Base-by-base conservation (phyloP, 2,329 filamentous ascomycete genomes). In the Orbilia ellipsospora region DNA sequence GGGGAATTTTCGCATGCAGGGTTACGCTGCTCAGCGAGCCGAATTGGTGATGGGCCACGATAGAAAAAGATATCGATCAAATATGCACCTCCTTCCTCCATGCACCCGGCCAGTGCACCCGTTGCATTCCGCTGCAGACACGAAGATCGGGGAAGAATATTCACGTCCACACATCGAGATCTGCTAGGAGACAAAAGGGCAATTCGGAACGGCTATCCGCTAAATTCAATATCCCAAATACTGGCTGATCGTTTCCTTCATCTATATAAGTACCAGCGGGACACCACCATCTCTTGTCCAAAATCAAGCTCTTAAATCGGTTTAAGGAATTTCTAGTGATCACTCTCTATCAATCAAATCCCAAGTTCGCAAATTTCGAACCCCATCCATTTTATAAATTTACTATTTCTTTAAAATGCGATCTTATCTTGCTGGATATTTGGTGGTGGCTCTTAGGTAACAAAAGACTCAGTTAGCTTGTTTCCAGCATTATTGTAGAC, bases 381-480 rank as follows among this genome's bases (percentile, higher is more conserved):
- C 23, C 15, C 10, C 16, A 5, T 48, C 44, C 5, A 48, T 48
- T 44, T 13, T 44, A 44, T 44, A 44, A 13, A 48, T 4, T 23
- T 20, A 20, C 12, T 28, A 55, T 28, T 55, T 15, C 28, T 3
- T 16, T 23, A 31, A 2, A n/a, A 60, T 60, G 56, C 36, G 28
- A 15, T 23, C 28, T 31, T 31, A 26, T 7, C 26, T 40, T 28
- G 23, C 26, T 16, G 44, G 20, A 51, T 62, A 62, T 31, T 23
- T 62, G 28, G 7, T 51, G 7, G 59, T 23, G 20, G 57, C 31
- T n/a, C 15, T 52, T 3, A 63, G 60, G 60, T 63, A 52, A n/a
- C 15, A 1, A 5, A 61, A 12, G 48, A 48, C 31, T 48, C 13
- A 4, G 13, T 12, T 13, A 15, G 16, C 44, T 48, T n/a, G 44